A percentile compares a stretch with the other conserved stretches of the same genome.
Evolutionary conservation across 768 basidiomycete species (phyloP).

Genomic region (Tylopilus sp.): DNA sequence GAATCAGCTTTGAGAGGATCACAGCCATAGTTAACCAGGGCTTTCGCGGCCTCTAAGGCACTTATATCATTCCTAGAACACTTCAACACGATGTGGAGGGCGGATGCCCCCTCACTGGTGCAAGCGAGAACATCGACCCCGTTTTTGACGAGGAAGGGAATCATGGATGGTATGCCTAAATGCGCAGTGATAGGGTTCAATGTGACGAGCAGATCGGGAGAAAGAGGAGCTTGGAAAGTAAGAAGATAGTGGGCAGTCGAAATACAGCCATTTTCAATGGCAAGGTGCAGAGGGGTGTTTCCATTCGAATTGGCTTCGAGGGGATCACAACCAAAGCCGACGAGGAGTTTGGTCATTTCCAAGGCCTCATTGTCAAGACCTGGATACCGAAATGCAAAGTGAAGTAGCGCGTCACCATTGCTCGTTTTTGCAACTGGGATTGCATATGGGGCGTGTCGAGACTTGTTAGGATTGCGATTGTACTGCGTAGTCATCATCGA

Average conservation of each 20-base stretch:
- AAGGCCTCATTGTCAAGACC: not conserved
- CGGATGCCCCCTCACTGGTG: not conserved
- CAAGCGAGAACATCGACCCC: not conserved
- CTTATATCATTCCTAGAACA: not conserved
- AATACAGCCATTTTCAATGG: too few species aligned
- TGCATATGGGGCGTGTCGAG: too few species aligned
- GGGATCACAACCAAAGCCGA: too few species aligned
- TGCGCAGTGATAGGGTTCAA: not conserved
- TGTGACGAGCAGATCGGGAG: not conserved
- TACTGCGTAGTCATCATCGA: too few species aligned
- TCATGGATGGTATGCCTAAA: not conserved
- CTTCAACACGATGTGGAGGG: not conserved
- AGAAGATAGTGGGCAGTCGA: not conserved
- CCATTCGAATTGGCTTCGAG: too few species aligned
- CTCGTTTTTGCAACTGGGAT: too few species aligned
- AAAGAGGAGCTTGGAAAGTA: not conserved
- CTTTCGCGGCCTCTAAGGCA: not conserved
- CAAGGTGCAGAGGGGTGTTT: too few species aligned
- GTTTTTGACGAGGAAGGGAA: not conserved
- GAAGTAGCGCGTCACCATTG: not conserved
- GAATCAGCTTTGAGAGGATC: not conserved
- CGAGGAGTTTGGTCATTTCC: not conserved
- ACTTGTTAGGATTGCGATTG: too few species aligned
- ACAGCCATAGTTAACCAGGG: not conserved
- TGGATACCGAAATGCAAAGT: not conserved